These are phyloP conservation scores for Pseudonitzschia multistriata DNA, from an alignment of 108 stramenopile species.

Conservation along the genomic window DNA sequence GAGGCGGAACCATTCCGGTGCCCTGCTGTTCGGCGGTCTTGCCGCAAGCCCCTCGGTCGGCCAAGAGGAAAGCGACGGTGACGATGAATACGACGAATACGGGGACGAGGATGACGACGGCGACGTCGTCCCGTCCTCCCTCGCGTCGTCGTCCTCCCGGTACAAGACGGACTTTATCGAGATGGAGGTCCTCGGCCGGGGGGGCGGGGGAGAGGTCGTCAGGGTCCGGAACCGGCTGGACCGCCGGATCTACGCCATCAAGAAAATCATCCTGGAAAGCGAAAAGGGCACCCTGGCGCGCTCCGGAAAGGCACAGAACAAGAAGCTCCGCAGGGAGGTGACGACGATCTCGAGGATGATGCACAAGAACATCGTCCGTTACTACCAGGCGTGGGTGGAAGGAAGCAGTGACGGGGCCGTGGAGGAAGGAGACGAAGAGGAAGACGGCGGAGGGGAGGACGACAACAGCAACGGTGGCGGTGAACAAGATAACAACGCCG, in stretches of 20 bases:
- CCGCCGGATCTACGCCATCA: slow-evolving; percentile 76
- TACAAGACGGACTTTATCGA: slow-evolving; percentile 83
- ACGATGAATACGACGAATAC: slow-evolving; percentile 35
- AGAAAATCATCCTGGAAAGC: slow-evolving; percentile 69
- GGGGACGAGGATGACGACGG: slow-evolving; percentile 40
- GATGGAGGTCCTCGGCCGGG: slow-evolving; percentile 69
- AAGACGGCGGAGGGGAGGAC: slow-evolving; percentile 18
- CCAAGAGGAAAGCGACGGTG: slow-evolving; percentile 18
- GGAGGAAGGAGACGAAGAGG: slow-evolving; percentile 12
- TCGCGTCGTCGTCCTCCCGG: slow-evolving; percentile 33
- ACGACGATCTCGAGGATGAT: slow-evolving; percentile 84
- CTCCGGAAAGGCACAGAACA: slow-evolving; percentile 59
- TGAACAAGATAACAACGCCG: background rate
- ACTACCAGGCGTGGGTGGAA: slow-evolving; percentile 82
- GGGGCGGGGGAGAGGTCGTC: slow-evolving; percentile 84
- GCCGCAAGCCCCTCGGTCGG: background rate
- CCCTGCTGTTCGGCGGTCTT: background rate
- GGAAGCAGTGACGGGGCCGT: slow-evolving; percentile 13
- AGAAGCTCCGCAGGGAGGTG: slow-evolving; percentile 76
- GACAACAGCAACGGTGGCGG: no score
- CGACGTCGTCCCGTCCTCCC: slow-evolving; percentile 13
- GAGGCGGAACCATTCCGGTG: slow-evolving; percentile 1
- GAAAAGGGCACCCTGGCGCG: slow-evolving; percentile 48
- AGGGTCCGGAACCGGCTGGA: slow-evolving; percentile 79
- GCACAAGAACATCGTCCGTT: slow-evolving; percentile 79